Conservation (phyloP, 495 filamentous ascomycete genomes). For the Trypethelium eluteriae region DNA sequence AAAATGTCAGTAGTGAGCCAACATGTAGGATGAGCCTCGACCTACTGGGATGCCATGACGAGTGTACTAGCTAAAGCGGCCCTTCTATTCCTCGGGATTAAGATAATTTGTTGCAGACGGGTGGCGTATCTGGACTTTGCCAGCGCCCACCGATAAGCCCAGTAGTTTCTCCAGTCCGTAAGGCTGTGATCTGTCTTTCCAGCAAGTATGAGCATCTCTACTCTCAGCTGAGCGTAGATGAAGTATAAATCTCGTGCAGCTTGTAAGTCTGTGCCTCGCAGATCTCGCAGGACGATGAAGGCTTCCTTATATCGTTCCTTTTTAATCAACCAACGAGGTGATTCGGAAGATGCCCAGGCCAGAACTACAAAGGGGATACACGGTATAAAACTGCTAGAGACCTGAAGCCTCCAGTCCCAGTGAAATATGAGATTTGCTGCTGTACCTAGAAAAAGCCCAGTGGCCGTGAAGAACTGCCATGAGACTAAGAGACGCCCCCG, state of each 20-base stretch:
- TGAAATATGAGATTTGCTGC: conserved; percentile 52
- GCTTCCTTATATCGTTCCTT: conserved; percentile 49
- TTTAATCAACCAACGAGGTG: conserved; percentile 54
- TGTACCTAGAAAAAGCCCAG: conserved; percentile 56
- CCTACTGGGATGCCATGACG: conserved; percentile 13
- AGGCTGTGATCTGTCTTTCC: background rate
- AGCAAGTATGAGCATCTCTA: background rate
- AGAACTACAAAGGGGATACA: conserved; percentile 57
- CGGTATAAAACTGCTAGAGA: conserved; percentile 72
- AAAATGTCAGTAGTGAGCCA: background rate
- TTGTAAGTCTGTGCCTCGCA: conserved; percentile 58
- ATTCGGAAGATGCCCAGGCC: conserved; percentile 69
- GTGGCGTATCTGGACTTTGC: background rate
- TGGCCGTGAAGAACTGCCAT: conserved; percentile 52
- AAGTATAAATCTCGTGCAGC: conserved; percentile 72
- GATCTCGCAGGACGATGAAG: conserved; percentile 38
- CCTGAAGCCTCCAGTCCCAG: conserved; percentile 52
- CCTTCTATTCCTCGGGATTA: background rate
- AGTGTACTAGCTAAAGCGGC: conserved; percentile 6
- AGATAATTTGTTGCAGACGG: conserved; percentile 2
- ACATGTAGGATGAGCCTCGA: background rate
- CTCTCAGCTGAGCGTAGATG: conserved; percentile 42
- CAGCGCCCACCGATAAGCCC: background rate
- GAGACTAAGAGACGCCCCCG: conserved; percentile 58
- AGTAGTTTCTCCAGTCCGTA: background rate